Evolutionary conservation across 164 flowering plant genomes (phyloP).

Genomic region (Stephania japonica): DNA sequence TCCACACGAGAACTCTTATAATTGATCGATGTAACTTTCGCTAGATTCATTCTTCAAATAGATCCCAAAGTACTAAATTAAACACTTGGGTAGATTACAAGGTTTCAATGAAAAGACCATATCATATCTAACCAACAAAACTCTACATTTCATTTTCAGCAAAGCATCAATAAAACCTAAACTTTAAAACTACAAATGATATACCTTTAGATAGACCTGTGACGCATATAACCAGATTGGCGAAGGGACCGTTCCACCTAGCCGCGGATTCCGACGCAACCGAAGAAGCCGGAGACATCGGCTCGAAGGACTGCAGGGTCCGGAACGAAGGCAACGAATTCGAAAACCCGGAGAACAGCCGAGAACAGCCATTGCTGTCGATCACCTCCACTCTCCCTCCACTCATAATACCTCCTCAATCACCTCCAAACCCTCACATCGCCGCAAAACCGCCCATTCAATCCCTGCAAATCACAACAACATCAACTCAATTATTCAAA

Average conservation of each 20-base stretch:
- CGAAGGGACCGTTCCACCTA: constrained; percentile 47
- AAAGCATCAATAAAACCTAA: neutral
- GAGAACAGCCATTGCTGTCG: constrained; percentile 50
- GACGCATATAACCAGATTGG: constrained; percentile 76
- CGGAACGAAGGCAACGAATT: constrained; percentile 28
- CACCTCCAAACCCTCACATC: neutral
- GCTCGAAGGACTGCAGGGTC: constrained; percentile 25
- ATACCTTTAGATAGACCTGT: constrained; percentile 92
- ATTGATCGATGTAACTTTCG: neutral
- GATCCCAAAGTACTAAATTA: neutral
- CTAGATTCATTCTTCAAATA: neutral
- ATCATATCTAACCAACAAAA: neutral
- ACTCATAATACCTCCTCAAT: constrained; percentile 15
- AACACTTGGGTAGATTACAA: neutral
- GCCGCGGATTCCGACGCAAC: constrained; percentile 17
- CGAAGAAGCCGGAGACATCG: constrained; percentile 39
- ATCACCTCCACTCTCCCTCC: constrained; percentile 42
- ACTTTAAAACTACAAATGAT: neutral
- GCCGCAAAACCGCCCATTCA: neutral
- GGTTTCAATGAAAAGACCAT: neutral
- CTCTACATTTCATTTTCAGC: neutral
- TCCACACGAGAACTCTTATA: neutral
- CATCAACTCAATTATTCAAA: neutral
- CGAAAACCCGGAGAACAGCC: constrained; percentile 36
- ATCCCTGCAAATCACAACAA: neutral